Evolutionary conservation across 805 yeast genomes (phyloP).

Genomic region (Candida golubevii): DNA sequence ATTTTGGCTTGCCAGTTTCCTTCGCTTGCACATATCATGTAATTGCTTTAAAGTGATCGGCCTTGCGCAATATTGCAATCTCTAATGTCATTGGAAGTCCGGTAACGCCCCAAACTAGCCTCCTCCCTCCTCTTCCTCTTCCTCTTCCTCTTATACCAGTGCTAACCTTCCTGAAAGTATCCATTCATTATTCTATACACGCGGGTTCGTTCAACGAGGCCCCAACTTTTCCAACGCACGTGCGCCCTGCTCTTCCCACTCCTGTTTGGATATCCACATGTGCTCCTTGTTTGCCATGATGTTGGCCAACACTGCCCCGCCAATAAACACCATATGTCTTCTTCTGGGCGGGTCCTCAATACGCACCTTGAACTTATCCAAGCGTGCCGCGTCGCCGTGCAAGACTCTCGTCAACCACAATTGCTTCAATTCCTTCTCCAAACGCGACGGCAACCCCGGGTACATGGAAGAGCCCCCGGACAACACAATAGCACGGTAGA

Average conservation of each 20-base stretch:
- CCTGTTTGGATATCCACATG: constrained; percentile 94
- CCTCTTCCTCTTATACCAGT: no score
- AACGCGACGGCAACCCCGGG: constrained; percentile 93
- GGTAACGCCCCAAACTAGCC: no score
- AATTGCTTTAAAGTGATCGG: no score
- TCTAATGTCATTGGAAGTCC: no score
- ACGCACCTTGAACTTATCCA: constrained; percentile 89
- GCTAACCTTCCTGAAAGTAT: no score
- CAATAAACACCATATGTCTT: constrained; percentile 97
- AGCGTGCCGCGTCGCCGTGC: constrained; percentile 78
- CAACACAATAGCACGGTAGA: constrained; percentile 87
- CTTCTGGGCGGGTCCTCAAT: constrained; percentile 99
- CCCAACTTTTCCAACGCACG: constrained; percentile 83
- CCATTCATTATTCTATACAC: no score
- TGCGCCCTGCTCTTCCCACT: constrained; percentile 97
- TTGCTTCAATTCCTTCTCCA: constrained; percentile 94
- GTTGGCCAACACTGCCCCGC: constrained; percentile 96
- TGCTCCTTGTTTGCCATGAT: constrained; percentile 98
- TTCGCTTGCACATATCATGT: no score
- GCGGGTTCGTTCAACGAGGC: constrained; percentile 54
- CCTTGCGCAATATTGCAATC: no score
- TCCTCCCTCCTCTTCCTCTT: no score
- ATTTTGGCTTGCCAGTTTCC: no score
- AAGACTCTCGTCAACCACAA: constrained; percentile 89
- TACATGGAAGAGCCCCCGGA: constrained; percentile 99